Conservation (phyloP, 805 yeast species). For the Maudiozyma pseudohumilis region DNA sequence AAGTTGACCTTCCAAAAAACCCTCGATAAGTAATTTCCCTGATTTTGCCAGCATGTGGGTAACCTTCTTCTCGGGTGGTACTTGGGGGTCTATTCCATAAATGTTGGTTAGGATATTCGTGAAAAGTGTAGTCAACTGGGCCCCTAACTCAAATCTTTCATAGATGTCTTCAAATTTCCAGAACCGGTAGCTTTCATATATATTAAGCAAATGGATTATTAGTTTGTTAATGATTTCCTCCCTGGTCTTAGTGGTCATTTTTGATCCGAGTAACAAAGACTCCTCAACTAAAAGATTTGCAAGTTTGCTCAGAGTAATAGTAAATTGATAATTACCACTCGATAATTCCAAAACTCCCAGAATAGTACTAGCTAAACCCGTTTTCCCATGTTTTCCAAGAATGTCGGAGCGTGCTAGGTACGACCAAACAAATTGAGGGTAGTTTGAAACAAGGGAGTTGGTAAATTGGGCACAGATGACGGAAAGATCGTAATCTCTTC, state of each 20-base stretch:
- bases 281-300: slow-evolving; percentile 44
- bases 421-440: slow-evolving; percentile 69
- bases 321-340: slow-evolving; percentile 54
- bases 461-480: slow-evolving; percentile 42
- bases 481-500: slow-evolving; percentile 39
- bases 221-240: slow-evolving; percentile 46
- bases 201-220: slow-evolving; percentile 46
- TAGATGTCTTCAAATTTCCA: slow-evolving; percentile 53
- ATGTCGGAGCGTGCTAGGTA: slow-evolving; percentile 59
- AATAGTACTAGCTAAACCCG: slow-evolving; percentile 51
- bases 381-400: slow-evolving; percentile 50
- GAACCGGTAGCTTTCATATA: slow-evolving; percentile 62
- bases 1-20: slow-evolving; percentile 45
- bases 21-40: slow-evolving; percentile 39
- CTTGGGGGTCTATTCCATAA: slow-evolving; percentile 42
- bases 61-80: slow-evolving; percentile 31
- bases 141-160: slow-evolving; percentile 56
- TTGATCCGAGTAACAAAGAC: slow-evolving; percentile 22
- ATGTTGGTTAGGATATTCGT: slow-evolving; percentile 42
- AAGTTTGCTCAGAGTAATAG: slow-evolving; percentile 49
- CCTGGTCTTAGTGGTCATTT: slow-evolving; percentile 35
- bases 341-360: slow-evolving; percentile 68
- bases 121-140: slow-evolving; percentile 44
- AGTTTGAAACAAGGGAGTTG: slow-evolving; percentile 36
- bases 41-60: slow-evolving; percentile 44